These are phyloP conservation scores for Saccharomyces uvarum DNA, from an alignment of 1,139 yeast genomes.

Conservation along the genomic window DNA sequence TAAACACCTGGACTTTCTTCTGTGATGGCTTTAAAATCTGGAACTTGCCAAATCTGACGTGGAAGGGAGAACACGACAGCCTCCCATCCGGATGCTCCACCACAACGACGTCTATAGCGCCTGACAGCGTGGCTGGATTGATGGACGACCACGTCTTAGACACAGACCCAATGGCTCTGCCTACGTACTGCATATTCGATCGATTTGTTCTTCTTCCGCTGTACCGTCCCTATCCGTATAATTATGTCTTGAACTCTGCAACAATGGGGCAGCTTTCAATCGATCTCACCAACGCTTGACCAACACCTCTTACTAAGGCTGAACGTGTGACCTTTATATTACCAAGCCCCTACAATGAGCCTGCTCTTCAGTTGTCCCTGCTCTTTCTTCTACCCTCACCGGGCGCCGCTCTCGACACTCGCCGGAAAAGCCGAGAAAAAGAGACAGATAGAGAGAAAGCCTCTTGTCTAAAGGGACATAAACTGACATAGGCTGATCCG, in stretches of 20 bases:
- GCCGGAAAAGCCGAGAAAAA: background rate
- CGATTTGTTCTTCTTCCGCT: background rate
- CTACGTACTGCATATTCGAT: conserved; percentile 80
- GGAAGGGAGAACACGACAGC: conserved; percentile 91
- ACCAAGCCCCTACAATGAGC: background rate
- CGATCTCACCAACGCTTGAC: background rate
- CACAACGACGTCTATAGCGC: conserved; percentile 95
- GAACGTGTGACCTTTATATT: background rate
- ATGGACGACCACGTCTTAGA: conserved; percentile 96
- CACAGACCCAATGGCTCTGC: conserved; percentile 87
- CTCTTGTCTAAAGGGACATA: background rate
- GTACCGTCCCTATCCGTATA: background rate
- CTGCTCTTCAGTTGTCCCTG: background rate
- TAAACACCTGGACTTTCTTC: conserved; percentile 81
- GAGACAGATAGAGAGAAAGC: background rate
- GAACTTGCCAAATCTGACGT: conserved; percentile 89
- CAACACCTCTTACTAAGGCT: background rate
- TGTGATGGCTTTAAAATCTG: conserved; percentile 92
- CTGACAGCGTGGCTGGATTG: conserved; percentile 91
- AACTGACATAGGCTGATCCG: background rate
- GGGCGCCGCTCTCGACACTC: background rate
- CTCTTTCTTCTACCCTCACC: background rate
- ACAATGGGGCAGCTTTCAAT: background rate
- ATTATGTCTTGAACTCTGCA: background rate
- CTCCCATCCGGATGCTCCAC: conserved; percentile 86